Evolutionary conservation across 2,329 filamentous ascomycete species (phyloP), one percentile per base, ranked within the genome.

Genomic region (Clarireedia monteithiana): DNA sequence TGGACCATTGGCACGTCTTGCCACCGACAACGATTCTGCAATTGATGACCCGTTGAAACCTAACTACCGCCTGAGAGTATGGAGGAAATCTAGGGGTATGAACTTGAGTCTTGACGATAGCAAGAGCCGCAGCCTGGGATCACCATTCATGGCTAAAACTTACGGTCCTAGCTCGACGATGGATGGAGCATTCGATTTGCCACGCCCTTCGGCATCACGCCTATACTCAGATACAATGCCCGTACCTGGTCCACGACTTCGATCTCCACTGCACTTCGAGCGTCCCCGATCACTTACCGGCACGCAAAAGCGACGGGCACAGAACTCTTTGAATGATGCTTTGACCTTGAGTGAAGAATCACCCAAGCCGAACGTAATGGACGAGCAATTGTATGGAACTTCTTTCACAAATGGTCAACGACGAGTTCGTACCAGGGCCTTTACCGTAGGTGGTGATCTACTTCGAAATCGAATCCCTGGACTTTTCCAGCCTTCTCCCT

Each of bases 1-100:
- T 53, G 83, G 81, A 2, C 81, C 82, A 9, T 65, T 87, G 54
- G 82, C 83, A 2, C 79, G 81, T 62, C 74, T 86, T 44, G 77
- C 80, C n/a, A 72, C 71, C 53, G 56, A 34, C 15, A 51, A 23
- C 50, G 56, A 39, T 40, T 24, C 24, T 20, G 15, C 24, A 15
- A 44, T 39, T 15, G n/a, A 30, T 45, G 24, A 47, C 15, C 42
- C 53, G 7, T 26, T 23, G 7, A 36, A 49, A 50, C 45, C 47
- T 12, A 23, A 20, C 7, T 40, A 39, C 38, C 51, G 47, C 38
- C 42, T 44, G 17, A 23, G 44, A 14, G 51, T 44, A 10, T 54
- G 52, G 52, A 30, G 17, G 5, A 36, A 36, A 40, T 50, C 46
- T n/a, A 39, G 48, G 17, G 34, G 42, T n/a, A 34, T 39, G 6